Evolutionary conservation across 768 basidiomycete species (phyloP).

Genomic region (Lentinula edodes): DNA sequence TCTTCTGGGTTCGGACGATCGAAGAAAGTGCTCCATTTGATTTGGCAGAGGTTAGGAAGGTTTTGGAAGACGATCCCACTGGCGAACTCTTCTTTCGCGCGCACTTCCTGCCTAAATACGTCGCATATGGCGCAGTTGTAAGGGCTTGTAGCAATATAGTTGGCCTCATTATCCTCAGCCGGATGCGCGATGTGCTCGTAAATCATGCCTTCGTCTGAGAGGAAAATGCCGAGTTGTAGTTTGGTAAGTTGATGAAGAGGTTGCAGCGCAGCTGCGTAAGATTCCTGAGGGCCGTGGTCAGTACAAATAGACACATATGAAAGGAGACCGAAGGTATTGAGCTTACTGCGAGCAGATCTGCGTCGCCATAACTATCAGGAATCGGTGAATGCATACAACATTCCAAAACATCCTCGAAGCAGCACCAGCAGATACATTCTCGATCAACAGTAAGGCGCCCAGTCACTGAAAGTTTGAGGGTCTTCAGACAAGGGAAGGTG

Average conservation of each 20-base stretch:
- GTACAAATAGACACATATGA: neutral
- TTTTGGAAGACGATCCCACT: neutral
- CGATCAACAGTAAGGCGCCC: slow-evolving; percentile 44
- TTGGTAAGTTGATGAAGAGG: slow-evolving; percentile 40
- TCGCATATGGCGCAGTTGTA: slow-evolving; percentile 31
- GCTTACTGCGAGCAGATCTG: slow-evolving; percentile 43
- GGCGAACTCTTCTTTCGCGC: neutral
- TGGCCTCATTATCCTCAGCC: slow-evolving; percentile 22
- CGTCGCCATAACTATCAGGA: slow-evolving; percentile 40
- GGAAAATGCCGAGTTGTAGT: slow-evolving; percentile 58
- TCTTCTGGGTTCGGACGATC: neutral
- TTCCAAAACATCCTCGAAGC: slow-evolving; percentile 56
- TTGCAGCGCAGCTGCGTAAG: slow-evolving; percentile 37
- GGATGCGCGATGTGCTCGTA: slow-evolving; percentile 26
- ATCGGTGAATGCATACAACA: slow-evolving; percentile 59
- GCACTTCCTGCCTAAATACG: slow-evolving; percentile 7
- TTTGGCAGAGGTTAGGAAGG: neutral
- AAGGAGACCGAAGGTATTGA: neutral
- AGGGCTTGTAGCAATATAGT: slow-evolving; percentile 21
- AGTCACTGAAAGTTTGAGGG: slow-evolving; percentile 53
- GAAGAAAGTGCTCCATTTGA: slow-evolving; percentile 6
- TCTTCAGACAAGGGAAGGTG: slow-evolving; percentile 37
- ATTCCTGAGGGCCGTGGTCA: slow-evolving; percentile 23
- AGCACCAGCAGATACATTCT: slow-evolving; percentile 52
- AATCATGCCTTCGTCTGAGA: slow-evolving; percentile 49